phyloP scores from a whole-genome alignment of 805 yeast species.

The Lipomyces sp. region DNA sequence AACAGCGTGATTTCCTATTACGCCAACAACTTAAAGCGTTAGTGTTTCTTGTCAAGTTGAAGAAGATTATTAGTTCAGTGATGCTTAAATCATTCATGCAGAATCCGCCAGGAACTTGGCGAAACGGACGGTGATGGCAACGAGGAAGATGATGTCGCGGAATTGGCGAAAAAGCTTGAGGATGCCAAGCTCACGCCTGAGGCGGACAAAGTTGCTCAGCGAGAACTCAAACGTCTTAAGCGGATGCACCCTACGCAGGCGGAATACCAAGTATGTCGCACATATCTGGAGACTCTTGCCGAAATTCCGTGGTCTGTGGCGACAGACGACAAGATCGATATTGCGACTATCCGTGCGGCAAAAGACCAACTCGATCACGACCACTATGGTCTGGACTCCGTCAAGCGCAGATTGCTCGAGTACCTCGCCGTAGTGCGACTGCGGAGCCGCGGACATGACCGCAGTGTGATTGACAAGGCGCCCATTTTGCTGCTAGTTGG shows the following conservation, averaged over 20 bases:
- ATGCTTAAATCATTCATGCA: background rate
- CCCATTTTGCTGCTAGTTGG: slow-evolving; percentile 83
- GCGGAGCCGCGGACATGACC: slow-evolving; percentile 33
- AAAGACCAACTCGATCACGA: slow-evolving; percentile 62
- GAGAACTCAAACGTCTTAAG: slow-evolving; percentile 40
- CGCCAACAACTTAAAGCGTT: slow-evolving; percentile 29
- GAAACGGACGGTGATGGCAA: slow-evolving; percentile 32
- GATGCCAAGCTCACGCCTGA: slow-evolving; percentile 15
- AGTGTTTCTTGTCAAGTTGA: background rate
- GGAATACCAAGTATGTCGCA: slow-evolving; percentile 44
- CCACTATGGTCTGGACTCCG: slow-evolving; percentile 71
- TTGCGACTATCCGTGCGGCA: slow-evolving; percentile 49
- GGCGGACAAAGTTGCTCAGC: slow-evolving; percentile 38
- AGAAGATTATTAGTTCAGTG: too few species aligned
- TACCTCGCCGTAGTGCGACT: slow-evolving; percentile 75
- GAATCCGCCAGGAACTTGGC: slow-evolving; percentile 31
- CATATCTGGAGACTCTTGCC: slow-evolving; percentile 41
- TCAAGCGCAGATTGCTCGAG: slow-evolving; percentile 71
- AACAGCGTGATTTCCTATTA: slow-evolving; percentile 34
- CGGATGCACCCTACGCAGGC: slow-evolving; percentile 44
- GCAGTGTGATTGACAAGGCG: slow-evolving; percentile 39
- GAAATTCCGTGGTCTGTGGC: slow-evolving; percentile 42
- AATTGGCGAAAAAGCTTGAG: slow-evolving; percentile 34
- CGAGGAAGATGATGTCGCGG: slow-evolving; percentile 38
- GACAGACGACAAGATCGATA: slow-evolving; percentile 31